phyloP scores from a whole-genome alignment of 345 rosid genomes.

The Salix suchowensis region DNA sequence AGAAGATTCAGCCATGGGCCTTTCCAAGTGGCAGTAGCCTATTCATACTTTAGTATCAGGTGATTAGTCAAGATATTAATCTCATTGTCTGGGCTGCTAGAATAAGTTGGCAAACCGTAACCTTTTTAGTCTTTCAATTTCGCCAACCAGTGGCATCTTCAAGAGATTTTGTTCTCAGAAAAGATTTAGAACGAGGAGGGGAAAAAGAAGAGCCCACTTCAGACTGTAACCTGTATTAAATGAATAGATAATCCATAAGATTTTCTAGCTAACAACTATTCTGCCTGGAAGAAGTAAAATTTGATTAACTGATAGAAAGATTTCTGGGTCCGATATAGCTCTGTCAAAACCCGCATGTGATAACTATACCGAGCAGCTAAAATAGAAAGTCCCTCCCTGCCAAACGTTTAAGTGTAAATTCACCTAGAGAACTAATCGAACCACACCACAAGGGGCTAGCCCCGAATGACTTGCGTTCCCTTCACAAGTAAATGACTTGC shows the following conservation, averaged over 20 bases:
- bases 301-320: not conserved
- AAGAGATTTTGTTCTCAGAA: not conserved
- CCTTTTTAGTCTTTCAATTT: not conserved
- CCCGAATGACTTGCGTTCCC: not conserved
- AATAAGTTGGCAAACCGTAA: not conserved
- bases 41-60: not conserved
- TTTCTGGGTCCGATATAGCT: not conserved
- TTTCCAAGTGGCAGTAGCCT: not conserved
- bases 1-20: slow-evolving; percentile 3
- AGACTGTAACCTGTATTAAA: no score
- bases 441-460: slow-evolving; percentile 6
- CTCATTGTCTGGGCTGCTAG: not conserved
- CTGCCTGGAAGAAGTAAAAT: not conserved
- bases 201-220: no score
- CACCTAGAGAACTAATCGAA: not conserved
- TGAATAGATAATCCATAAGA: not conserved
- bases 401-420: slow-evolving; percentile 10
- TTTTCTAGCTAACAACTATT: not conserved
- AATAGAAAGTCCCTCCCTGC: slow-evolving; percentile 18
- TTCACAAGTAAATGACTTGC: not conserved
- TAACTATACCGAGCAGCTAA: not conserved
- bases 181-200: no score
- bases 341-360: not conserved
- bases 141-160: not conserved
- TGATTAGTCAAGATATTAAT: not conserved